Evolutionary conservation across 2,329 filamentous ascomycete genomes (phyloP), one percentile per base, ranked within the genome.

Genomic region (Pseudogymnoascus pannorum): DNA sequence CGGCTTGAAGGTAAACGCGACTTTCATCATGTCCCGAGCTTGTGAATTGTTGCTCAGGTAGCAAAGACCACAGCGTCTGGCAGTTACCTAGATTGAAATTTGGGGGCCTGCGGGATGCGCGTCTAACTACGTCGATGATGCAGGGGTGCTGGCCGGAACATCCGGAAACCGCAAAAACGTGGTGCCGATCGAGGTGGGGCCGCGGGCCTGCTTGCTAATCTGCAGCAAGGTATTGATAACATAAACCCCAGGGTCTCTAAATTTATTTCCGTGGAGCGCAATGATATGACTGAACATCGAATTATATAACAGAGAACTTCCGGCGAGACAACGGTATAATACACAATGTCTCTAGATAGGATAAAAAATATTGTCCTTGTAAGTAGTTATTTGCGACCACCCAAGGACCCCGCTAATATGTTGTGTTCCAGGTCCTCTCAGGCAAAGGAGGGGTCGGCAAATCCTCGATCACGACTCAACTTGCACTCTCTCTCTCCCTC

Each of bases 361-460:
- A 82, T 93, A 70, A 88, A 90, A 70, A 86, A 92, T 72, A 87
- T 94, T 65, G 80, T 92, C 66, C 82, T 94, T 68, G 89, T 91
- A 77, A 33, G 78, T 73, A 33, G 78, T 73, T 59, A 54, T 60
- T 58, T 26, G 16, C 24, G 4, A 12, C 16, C n/a, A 18, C 26
- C n/a, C 26, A 33, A 42, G 24, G 31, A 31, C 26, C 57, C 11
- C 44, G 24, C 36, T 35, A 42, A 51, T 44, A 29, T 59, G 9
- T 54, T 29, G 40, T n/a, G 44, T 58, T 40, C 22, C 64, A 84
- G 78, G 82, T 93, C 65, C 87, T 99, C 57, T 97, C 94, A 11
- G 94, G 94, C 69, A 99, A 99, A 82, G 94, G 94, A 71, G 94
- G 94, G 68, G 94, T 99, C 18, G 94, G 94, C 62, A 99, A 99